Evolutionary conservation across 176 grass and related monocot species (phyloP), one percentile per base, ranked within the genome.

Genomic region (Musa acuminata): DNA sequence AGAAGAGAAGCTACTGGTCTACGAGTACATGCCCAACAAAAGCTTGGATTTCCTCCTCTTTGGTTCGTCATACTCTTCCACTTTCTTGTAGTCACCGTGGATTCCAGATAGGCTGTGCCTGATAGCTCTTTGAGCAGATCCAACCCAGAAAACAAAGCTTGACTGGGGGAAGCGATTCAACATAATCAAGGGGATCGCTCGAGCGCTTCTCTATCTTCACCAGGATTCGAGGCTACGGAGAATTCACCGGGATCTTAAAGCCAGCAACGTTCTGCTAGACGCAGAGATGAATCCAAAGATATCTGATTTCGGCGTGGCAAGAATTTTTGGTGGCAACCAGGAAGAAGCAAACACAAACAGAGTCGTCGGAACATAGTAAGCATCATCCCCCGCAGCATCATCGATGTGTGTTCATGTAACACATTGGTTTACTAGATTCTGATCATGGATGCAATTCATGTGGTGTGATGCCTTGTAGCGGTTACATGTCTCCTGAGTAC

Each of bases 241-340:
- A n/a, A n/a, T n/a, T n/a, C n/a, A n/a, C n/a, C n/a, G n/a, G n/a
- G n/a, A n/a, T n/a, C n/a, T n/a, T n/a, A n/a, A n/a, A n/a, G 29
- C 29, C 3, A 35, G 29, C 29, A 35, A 35, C 29, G 0, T 35
- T 35, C 29, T 35, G 3, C 29, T 35, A 3, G 29, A 35, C 29
- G 0, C 0, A 4, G 3, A 35, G 3, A 35, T 35, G 29, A 35
- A 86, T 53, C 82, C 92, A 9, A 65, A 59, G 8, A 79, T 83
- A 79, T 87, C 29, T 35, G 29, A 35, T 0, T 35, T 35, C 0
- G 29, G 29, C 29, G 0, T 35, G 29, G 29, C 29, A 35, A 35
- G 29, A 2, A 35, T 5, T 5, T 35, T 35, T 35, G 29, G 29
- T 0, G 29, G 29, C 27, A 69, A 69, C 27, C 67, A 49, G 16